Conservation (phyloP, 306 rosid genomes). For the Sechiopsis laciniata region DNA sequence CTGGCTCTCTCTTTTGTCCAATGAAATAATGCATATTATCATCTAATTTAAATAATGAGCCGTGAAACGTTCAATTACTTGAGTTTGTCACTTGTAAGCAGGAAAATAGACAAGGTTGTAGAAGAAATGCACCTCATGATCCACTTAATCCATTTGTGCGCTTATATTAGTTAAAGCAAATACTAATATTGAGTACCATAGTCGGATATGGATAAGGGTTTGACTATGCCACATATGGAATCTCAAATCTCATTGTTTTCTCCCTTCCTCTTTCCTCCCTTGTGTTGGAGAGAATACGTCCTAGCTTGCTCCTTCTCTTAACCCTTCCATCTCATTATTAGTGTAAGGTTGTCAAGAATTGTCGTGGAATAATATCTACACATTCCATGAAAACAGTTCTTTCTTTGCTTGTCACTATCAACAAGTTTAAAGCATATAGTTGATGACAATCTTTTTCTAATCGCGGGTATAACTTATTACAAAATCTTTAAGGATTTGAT, state of each 20-base stretch:
- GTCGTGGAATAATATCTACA: not conserved
- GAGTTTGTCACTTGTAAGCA: not conserved
- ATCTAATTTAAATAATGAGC: not conserved
- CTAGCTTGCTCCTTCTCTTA: not conserved
- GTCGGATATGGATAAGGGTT: slow-evolving; percentile 3
- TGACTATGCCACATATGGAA: not conserved
- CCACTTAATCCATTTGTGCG: slow-evolving; percentile 2
- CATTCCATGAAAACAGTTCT: not conserved
- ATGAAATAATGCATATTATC: too few species aligned
- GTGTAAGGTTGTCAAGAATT: not conserved
- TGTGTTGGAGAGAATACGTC: not conserved
- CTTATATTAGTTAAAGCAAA: not conserved
- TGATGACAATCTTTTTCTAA: not conserved
- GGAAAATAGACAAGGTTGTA: slow-evolving; percentile 5
- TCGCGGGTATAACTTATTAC: not conserved
- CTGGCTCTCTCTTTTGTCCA: not conserved
- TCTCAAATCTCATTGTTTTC: not conserved
- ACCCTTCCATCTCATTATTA: slow-evolving; percentile 11
- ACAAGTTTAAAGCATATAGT: slow-evolving; percentile 1
- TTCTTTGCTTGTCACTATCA: not conserved
- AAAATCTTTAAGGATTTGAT: slow-evolving; percentile 16
- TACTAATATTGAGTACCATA: not conserved
- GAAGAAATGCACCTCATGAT: not conserved
- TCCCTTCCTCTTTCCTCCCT: not conserved
- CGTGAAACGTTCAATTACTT: not conserved